Conservation (phyloP, 305 asterid genomes). For the Fraxinus angustifolia region DNA sequence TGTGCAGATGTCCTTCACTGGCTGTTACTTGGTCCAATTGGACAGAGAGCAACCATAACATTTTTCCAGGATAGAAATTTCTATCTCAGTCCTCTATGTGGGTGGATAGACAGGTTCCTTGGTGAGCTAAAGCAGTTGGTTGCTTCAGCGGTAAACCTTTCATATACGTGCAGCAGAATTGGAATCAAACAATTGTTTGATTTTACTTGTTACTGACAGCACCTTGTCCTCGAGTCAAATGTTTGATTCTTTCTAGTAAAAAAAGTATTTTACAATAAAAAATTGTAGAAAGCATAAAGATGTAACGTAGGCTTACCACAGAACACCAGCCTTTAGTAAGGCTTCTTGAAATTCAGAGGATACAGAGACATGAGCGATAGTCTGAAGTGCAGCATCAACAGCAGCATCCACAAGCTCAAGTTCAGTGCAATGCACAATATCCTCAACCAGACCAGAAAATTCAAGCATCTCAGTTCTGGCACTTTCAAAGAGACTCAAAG, state of each 20-base stretch:
- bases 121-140: not conserved
- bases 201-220: not conserved
- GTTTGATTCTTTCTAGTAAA: not conserved
- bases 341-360: constrained; percentile 78
- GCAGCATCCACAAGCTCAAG: constrained; percentile 86
- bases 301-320: constrained; percentile 57
- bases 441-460: constrained; percentile 80
- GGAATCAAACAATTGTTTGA: not conserved
- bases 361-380: constrained; percentile 78
- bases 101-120: not conserved
- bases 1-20: not conserved
- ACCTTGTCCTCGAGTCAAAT: not conserved
- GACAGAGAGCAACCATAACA: not conserved
- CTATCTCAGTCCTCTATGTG: not conserved
- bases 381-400: constrained; percentile 87
- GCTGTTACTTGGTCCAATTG: not conserved
- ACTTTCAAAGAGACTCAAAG: constrained; percentile 87
- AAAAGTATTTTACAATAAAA: not conserved
- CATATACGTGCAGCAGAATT: not conserved
- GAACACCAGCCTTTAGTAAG: constrained; percentile 79
- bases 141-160: not conserved
- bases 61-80: not conserved
- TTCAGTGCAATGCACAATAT: constrained; percentile 87
- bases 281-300: constrained; percentile 9
- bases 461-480: constrained; percentile 83